A percentile compares a stretch with the other conserved stretches of the same genome.
These are phyloP conservation scores for Marsdenia floribunda DNA, from an alignment of 257 asterid species.

Conservation along the genomic window DNA sequence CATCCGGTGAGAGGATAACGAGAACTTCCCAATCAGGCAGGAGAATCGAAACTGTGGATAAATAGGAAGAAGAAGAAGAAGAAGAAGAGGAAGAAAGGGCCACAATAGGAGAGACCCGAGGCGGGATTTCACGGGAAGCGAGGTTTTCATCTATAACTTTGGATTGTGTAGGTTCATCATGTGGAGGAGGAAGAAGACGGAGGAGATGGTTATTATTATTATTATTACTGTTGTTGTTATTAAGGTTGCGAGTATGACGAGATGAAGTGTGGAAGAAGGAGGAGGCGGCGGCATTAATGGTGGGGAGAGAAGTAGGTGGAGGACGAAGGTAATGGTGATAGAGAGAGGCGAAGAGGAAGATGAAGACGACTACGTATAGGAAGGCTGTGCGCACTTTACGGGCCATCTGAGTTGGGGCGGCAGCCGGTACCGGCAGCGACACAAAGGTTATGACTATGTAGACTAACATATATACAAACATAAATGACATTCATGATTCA, in stretches of 20 bases:
- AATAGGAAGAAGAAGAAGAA: not conserved
- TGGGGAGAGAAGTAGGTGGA: slow-evolving; percentile 15
- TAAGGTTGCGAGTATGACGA: too few relatives aligned
- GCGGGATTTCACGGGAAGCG: slow-evolving; percentile 8
- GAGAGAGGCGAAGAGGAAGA: slow-evolving; percentile 46
- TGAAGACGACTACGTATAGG: slow-evolving; percentile 36
- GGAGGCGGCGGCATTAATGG: slow-evolving; percentile 11
- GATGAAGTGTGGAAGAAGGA: not conserved
- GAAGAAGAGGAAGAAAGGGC: not conserved
- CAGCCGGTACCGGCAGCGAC: too few relatives aligned
- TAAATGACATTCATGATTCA: too few relatives aligned
- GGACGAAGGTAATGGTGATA: slow-evolving; percentile 48
- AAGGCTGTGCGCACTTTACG: slow-evolving; percentile 43
- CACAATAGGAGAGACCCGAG: not conserved
- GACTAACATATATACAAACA: too few relatives aligned
- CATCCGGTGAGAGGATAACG: slow-evolving; percentile 42
- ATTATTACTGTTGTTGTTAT: not conserved
- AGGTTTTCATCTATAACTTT: slow-evolving; percentile 22
- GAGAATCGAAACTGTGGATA: slow-evolving; percentile 47
- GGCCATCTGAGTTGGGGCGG: slow-evolving; percentile 35
- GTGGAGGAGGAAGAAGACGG: not conserved
- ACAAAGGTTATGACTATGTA: not conserved
- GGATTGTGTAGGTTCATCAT: slow-evolving; percentile 6
- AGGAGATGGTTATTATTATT: slow-evolving; percentile 4
- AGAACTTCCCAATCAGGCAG: slow-evolving; percentile 81